Conservation (phyloP, 805 yeast genomes). For the Ogataea ramenticola region DNA sequence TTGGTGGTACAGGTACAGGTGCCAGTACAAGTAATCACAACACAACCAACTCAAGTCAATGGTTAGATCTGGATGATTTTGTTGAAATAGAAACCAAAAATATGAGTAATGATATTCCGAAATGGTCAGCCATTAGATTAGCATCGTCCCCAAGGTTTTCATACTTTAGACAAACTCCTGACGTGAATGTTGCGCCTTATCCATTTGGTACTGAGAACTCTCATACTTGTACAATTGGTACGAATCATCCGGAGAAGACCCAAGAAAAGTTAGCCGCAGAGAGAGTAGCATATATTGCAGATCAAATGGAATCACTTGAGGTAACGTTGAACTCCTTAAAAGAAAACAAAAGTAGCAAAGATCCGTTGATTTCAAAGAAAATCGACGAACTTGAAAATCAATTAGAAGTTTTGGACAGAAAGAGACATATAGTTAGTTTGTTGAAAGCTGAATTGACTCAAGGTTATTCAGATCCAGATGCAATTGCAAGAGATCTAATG, state of each 20-base stretch:
- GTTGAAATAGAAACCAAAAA: conserved; percentile 57
- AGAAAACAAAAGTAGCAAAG: neutral
- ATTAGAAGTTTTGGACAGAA: conserved; percentile 24
- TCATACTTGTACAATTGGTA: conserved; percentile 59
- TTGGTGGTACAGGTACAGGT: neutral
- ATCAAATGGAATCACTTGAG: conserved; percentile 27
- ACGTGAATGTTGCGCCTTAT: conserved; percentile 31
- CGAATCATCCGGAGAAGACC: conserved; percentile 47
- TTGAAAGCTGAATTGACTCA: conserved; percentile 17
- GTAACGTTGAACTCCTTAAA: conserved; percentile 17
- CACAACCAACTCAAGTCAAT: conserved; percentile 23
- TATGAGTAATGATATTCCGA: conserved; percentile 28
- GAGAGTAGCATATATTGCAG: conserved; percentile 32
- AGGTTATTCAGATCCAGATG: conserved; percentile 18
- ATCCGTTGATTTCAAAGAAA: conserved; percentile 6
- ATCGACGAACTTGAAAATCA: conserved; percentile 17
- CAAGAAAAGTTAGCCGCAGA: conserved; percentile 38
- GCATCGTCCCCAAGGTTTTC: conserved; percentile 50
- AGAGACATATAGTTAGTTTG: conserved; percentile 17
- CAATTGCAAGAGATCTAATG: conserved; percentile 17
- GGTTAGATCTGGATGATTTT: conserved; percentile 77
- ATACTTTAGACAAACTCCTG: conserved; percentile 47
- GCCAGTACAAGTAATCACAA: neutral
- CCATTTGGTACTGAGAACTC: conserved; percentile 58
- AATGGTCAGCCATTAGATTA: conserved; percentile 46